Evolutionary conservation across 83 land plant species (phyloP).

Genomic region (Picea abies): DNA sequence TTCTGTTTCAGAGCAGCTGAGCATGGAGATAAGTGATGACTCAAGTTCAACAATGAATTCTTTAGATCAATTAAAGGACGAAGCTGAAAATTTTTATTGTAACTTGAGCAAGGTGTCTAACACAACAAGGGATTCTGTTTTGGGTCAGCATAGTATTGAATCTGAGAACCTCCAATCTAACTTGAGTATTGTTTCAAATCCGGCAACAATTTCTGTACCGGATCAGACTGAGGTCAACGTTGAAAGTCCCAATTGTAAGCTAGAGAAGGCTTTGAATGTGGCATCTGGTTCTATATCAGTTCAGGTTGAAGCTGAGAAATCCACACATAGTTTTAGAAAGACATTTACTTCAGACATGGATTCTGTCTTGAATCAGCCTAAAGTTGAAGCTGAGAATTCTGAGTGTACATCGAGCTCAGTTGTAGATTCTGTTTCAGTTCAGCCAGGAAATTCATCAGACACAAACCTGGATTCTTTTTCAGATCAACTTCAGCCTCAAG

Average conservation of each 20-base stretch:
- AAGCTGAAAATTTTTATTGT: background rate
- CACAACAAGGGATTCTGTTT: background rate
- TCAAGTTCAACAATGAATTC: background rate
- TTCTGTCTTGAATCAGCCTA: constrained; percentile 1
- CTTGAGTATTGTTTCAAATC: background rate
- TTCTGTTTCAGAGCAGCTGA: background rate
- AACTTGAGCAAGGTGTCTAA: background rate
- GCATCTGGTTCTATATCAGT: background rate
- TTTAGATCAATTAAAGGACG: background rate
- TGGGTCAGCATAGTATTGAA: background rate
- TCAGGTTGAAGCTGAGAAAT: background rate
- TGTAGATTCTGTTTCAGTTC: background rate
- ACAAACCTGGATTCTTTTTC: background rate
- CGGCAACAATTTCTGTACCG: background rate
- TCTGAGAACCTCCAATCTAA: background rate
- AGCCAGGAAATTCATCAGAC: background rate
- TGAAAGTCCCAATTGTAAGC: background rate
- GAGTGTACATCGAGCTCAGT: background rate
- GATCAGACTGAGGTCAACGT: background rate
- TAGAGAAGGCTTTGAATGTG: background rate
- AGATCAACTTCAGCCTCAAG: background rate
- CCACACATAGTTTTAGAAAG: background rate
- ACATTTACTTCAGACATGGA: constrained; percentile 6
- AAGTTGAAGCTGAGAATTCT: background rate
- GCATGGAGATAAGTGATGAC: background rate